phyloP scores from a whole-genome alignment of 1,139 yeast species.

The Sugiyamaella castrensis region DNA sequence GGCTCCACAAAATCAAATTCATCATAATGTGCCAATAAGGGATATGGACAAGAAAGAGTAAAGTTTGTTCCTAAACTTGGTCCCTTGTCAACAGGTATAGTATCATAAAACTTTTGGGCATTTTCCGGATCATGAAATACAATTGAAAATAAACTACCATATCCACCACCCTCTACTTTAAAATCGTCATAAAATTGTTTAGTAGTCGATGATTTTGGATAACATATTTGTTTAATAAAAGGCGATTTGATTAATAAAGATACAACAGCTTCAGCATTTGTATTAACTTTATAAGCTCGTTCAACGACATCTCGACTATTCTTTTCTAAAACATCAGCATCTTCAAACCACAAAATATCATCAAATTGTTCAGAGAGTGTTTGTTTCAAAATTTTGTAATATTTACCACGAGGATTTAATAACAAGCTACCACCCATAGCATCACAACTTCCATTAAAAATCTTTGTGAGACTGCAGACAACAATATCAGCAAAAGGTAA shows the following conservation, averaged over 20 bases:
- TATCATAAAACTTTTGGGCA: slow-evolving; percentile 74
- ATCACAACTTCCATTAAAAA: slow-evolving; percentile 93
- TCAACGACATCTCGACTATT: slow-evolving; percentile 84
- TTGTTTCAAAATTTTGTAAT: slow-evolving; percentile 52
- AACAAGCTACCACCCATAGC: slow-evolving; percentile 95
- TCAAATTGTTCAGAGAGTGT: slow-evolving; percentile 56
- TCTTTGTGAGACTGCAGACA: slow-evolving; percentile 84
- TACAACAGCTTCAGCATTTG: slow-evolving; percentile 58
- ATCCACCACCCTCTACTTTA: slow-evolving; percentile 71
- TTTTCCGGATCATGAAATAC: slow-evolving; percentile 63
- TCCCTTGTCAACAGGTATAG: slow-evolving; percentile 76
- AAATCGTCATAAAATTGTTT: slow-evolving; percentile 66
- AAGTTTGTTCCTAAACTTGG: slow-evolving; percentile 94
- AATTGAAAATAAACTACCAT: slow-evolving; percentile 85
- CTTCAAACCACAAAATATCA: slow-evolving; percentile 88
- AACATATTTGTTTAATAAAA: slow-evolving; percentile 57
- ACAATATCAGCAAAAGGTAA: slow-evolving; percentile 80
- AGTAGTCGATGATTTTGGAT: slow-evolving; percentile 65
- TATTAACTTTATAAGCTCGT: slow-evolving; percentile 64
- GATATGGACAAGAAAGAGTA: slow-evolving; percentile 88
- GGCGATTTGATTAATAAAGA: slow-evolving; percentile 38
- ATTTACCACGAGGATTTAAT: slow-evolving; percentile 63
- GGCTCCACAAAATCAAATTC: slow-evolving; percentile 79
- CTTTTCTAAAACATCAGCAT: slow-evolving; percentile 85
- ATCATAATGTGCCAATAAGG: slow-evolving; percentile 80